These are phyloP conservation scores for Actinomortierella ambigua DNA, from an alignment of 371 early-diverging fungal genomes.

Conservation along the genomic window DNA sequence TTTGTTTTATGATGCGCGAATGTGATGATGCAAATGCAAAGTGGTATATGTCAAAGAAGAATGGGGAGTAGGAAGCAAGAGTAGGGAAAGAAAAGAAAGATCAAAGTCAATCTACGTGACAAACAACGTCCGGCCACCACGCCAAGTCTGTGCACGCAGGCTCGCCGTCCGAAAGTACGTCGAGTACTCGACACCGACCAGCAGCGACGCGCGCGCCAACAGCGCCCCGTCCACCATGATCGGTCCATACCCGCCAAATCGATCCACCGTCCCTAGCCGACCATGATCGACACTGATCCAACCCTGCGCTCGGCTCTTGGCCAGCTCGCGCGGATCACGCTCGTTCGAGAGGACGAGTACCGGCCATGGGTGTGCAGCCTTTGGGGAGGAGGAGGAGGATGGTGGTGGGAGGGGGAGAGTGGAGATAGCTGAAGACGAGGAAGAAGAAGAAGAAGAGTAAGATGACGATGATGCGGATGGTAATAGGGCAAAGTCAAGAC, in stretches of 20 bases:
- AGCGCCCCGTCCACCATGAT: slow-evolving; percentile 37
- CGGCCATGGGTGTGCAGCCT: slow-evolving; percentile 10
- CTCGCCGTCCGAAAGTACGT: slow-evolving; percentile 36
- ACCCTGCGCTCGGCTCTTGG: slow-evolving; percentile 27
- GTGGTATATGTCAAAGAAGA: too few species aligned
- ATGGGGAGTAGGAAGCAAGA: too few species aligned
- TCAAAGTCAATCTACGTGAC: slow-evolving; percentile 11
- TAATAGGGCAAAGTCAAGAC: too few species aligned
- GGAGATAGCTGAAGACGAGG: too few species aligned
- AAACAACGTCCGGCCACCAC: slow-evolving; percentile 16
- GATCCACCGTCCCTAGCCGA: slow-evolving; percentile 17
- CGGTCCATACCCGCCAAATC: slow-evolving; percentile 32
- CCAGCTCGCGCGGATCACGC: slow-evolving; percentile 24
- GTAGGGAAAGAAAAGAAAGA: too few species aligned
- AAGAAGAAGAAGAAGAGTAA: not conserved
- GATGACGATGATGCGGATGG: not conserved
- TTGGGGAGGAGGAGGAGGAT: not conserved
- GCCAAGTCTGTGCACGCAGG: slow-evolving; percentile 33
- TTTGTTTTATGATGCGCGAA: too few species aligned
- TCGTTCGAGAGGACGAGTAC: slow-evolving; percentile 37
- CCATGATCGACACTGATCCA: slow-evolving; percentile 40
- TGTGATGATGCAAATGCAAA: too few species aligned
- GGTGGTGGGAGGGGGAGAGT: not conserved
- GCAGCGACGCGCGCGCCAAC: slow-evolving; percentile 16
- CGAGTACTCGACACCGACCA: slow-evolving; percentile 41